A percentile compares a stretch with the other conserved stretches of the same genome.
phyloP scores from a whole-genome alignment of 2,329 filamentous ascomycete species.

The Colletotrichum sansevieriae region DNA sequence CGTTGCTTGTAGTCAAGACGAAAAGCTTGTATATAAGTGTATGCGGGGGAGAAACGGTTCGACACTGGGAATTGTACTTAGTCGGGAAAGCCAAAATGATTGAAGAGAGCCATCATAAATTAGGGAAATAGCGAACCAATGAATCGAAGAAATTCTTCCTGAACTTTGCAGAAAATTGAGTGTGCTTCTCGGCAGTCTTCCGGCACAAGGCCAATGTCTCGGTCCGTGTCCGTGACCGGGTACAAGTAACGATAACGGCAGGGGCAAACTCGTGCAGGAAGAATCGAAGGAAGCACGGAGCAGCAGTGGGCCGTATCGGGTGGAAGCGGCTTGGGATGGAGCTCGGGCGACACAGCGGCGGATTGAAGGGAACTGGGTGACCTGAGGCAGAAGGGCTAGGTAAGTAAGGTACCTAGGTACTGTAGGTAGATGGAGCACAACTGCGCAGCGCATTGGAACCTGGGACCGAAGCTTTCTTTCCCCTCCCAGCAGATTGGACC shows the following conservation, averaged over 20 bases:
- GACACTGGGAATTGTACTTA: no score
- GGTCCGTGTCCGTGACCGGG: background rate
- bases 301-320: slow-evolving; percentile 31
- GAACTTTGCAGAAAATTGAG: background rate
- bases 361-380: slow-evolving; percentile 8
- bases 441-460: no score
- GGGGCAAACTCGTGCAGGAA: background rate
- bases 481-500: slow-evolving; percentile 34
- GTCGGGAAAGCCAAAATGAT: no score
- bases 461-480: slow-evolving; percentile 18
- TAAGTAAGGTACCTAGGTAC: no score
- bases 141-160: no score
- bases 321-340: slow-evolving; percentile 31
- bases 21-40: background rate
- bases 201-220: background rate
- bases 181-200: background rate
- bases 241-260: background rate
- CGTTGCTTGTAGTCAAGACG: background rate
- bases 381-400: slow-evolving; percentile 26
- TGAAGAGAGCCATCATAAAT: no score
- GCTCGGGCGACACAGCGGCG: slow-evolving; percentile 3
- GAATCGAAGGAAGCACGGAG: slow-evolving; percentile 16
- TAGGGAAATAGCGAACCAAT: no score
- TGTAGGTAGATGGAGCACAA: no score
- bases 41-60: no score